Base-by-base conservation (phyloP, 169 alveolate genomes). In the Eimeria zaria region DNA sequence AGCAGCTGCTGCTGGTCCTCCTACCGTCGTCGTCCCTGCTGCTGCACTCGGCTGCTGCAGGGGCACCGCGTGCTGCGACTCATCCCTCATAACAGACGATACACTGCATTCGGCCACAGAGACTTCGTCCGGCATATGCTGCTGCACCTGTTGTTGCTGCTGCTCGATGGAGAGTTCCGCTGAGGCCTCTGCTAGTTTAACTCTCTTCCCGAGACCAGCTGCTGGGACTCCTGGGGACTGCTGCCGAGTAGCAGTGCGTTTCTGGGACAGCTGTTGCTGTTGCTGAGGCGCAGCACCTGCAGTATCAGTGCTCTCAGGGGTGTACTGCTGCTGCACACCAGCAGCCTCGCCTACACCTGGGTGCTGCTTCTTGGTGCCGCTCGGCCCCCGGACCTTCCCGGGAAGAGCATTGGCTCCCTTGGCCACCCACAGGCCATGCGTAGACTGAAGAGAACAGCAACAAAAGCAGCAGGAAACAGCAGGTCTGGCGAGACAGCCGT, bases 291-390 rank as follows among this genome's bases (percentile, higher is more conserved):
- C 81, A 22, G 39, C 62, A 9, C 14, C 80, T 6, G 93, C 93
- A 36, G 67, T 41, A 36, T 55, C 85, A 0, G 95, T n/a, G 95
- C 27, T 30, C 8, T 64, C 95, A 14, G 58, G 83, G 41, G 76
- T 69, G 51, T 89, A 58, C 87, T 67, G 95, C 71, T 88, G 87
- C 71, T 30, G 95, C 84, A 48, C 58, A 33, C 74, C 95, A 24
- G 95, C 87, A 67, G 95, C 55, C 51, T 67, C 95, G 8, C 73
- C 95, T 18, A 30, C 95, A 18, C 87, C 95, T 7, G 85, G 74
- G 1, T 18, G 73, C 85, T 67, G 95, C 95, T 51, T 67, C 87
- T 89, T 64, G 58, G 53, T 58, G 87, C 87, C 62, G 46, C 51
- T 22, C 11, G 76, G 60, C 44, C 81, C 93, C 27, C 93, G 48